Percentiles rank a stretch among this genome's conserved stretches.
phyloP scores from a whole-genome alignment of 441 rosid species.

The Erodium texanum region DNA sequence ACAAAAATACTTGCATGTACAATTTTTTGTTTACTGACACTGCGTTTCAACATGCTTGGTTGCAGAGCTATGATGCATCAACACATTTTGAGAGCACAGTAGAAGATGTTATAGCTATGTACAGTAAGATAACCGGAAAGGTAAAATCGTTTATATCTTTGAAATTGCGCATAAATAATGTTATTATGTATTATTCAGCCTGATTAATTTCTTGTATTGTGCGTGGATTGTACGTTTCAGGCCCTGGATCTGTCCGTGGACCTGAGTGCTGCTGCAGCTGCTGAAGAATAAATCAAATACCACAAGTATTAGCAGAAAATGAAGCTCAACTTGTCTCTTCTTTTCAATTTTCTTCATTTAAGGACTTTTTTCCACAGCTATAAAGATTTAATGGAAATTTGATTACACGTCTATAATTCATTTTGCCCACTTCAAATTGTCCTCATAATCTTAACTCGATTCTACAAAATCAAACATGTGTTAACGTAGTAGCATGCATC shows the following conservation, averaged over 20 bases:
- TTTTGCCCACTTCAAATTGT: no score
- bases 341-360: no score
- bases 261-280: constrained; percentile 78
- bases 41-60: neutral
- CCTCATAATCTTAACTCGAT: no score
- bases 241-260: constrained; percentile 76
- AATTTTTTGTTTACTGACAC: no score
- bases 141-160: constrained; percentile 19
- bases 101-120: constrained; percentile 46
- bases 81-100: constrained; percentile 63
- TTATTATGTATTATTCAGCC: neutral
- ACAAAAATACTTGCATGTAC: no score
- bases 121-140: constrained; percentile 64
- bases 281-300: constrained; percentile 32
- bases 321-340: no score
- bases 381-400: no score
- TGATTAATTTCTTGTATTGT: neutral
- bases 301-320: no score
- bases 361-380: no score
- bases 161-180: neutral
- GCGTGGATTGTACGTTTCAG: constrained; percentile 30
- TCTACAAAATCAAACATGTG: no score
- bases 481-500: no score
- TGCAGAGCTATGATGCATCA: constrained; percentile 57
- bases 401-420: no score